These are phyloP conservation scores for Phytophthora ramorum DNA, from an alignment of 352 stramenopile genomes.

Conservation along the genomic window DNA sequence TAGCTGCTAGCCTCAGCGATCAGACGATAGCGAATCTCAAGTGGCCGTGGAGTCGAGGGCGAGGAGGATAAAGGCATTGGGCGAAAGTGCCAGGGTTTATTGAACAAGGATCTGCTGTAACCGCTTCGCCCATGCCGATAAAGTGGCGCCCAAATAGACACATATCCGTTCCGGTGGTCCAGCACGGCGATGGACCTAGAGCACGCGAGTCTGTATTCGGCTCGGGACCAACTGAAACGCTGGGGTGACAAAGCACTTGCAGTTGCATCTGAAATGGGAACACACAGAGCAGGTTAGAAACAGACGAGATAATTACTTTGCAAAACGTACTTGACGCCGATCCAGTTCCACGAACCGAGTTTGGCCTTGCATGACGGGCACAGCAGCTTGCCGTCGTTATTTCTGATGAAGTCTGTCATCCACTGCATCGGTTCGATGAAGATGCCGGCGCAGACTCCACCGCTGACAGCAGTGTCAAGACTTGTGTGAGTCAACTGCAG, in stretches of 20 bases:
- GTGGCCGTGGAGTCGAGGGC: not conserved
- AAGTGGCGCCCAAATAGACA: not conserved
- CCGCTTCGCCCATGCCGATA: constrained; percentile 17
- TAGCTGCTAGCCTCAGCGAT: not conserved
- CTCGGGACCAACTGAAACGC: constrained; percentile 71
- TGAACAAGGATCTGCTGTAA: not conserved
- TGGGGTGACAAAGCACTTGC: constrained; percentile 58
- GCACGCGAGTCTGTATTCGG: constrained; percentile 43
- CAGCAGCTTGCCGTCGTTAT: constrained; percentile 64
- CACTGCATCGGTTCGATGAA: constrained; percentile 76
- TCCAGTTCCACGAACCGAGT: constrained; percentile 82
- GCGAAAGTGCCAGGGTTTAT: not conserved
- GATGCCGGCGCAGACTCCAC: constrained; percentile 29
- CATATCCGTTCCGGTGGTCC: constrained; percentile 6
- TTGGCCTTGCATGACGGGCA: constrained; percentile 78
- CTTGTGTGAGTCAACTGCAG: constrained; percentile 30
- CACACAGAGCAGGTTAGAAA: constrained; percentile 1
- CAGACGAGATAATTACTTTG: not conserved
- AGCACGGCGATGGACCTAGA: constrained; percentile 14
- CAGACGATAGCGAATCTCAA: not conserved
- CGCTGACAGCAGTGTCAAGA: constrained; percentile 8
- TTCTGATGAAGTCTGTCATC: constrained; percentile 54
- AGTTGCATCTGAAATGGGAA: constrained; percentile 57
- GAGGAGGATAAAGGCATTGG: not conserved
- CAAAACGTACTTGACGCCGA: constrained; percentile 69